phyloP scores from a whole-genome alignment of 1,284 basidiomycete genomes.

The Ustilago shanxiensis region DNA sequence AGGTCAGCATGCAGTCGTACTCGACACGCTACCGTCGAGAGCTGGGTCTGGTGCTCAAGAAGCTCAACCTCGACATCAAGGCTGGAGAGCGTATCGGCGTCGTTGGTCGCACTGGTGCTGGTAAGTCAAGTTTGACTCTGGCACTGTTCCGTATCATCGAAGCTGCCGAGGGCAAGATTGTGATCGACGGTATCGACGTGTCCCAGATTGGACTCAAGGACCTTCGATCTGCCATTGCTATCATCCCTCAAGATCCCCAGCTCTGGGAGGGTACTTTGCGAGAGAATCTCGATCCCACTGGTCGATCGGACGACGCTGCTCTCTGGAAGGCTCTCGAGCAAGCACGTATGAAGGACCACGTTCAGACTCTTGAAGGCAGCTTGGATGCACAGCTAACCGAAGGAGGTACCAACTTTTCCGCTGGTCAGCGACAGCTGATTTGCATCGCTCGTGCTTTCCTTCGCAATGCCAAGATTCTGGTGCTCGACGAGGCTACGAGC shows the following conservation, averaged over 20 bases:
- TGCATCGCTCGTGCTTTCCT: conserved; percentile 70
- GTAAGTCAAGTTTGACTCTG: conserved; percentile 83
- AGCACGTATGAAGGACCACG: conserved; percentile 78
- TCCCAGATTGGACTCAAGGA: conserved; percentile 85
- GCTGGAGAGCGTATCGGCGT: conserved; percentile 80
- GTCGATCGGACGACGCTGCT: conserved; percentile 77
- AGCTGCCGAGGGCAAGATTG: conserved; percentile 81
- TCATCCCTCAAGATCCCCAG: conserved; percentile 83
- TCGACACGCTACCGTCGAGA: conserved; percentile 86
- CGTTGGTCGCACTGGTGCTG: conserved; percentile 87
- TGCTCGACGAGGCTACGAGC: conserved; percentile 84
- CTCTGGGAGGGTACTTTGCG: conserved; percentile 87
- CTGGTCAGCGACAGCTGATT: conserved; percentile 79
- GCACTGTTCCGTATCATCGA: conserved; percentile 74
- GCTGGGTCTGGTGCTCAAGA: conserved; percentile 81
- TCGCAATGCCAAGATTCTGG: conserved; percentile 80
- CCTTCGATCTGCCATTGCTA: conserved; percentile 76
- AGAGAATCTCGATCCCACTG: conserved; percentile 84
- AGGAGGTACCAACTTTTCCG: conserved; percentile 82
- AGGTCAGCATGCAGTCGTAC: conserved; percentile 83
- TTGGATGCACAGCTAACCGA: conserved; percentile 84
- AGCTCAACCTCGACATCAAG: conserved; percentile 77
- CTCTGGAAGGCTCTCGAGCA: conserved; percentile 87
- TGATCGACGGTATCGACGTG: conserved; percentile 86
- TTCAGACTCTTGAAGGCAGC: conserved; percentile 79